These are phyloP conservation scores for Eucalyptus melliodora DNA, from an alignment of 345 rosid species.

Conservation along the genomic window DNA sequence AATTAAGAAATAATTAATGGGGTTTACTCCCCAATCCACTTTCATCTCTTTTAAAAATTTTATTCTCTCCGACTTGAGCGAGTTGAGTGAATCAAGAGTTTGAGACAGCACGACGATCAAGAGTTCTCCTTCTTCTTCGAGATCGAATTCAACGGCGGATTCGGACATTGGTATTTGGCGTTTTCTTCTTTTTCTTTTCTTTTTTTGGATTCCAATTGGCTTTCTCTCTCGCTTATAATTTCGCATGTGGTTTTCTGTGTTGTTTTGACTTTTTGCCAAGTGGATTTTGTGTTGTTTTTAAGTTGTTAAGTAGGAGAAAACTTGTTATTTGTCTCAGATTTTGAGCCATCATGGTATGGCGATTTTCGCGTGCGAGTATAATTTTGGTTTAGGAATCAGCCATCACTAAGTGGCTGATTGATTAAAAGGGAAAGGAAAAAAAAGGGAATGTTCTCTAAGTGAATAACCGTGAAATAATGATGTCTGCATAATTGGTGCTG, in stretches of 20 bases:
- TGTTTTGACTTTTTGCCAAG: too few species aligned
- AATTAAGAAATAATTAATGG: too few species aligned
- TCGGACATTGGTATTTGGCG: too few species aligned
- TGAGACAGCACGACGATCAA: slow-evolving; percentile 34
- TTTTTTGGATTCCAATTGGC: too few species aligned
- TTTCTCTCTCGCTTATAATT: too few species aligned
- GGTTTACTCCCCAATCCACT: background rate
- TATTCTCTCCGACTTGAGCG: too few species aligned
- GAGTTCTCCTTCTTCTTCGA: slow-evolving; percentile 2
- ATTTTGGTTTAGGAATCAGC: background rate
- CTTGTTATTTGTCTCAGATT: background rate
- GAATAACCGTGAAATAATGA: background rate
- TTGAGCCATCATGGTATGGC: background rate
- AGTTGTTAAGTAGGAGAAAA: background rate
- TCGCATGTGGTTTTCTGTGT: too few species aligned
- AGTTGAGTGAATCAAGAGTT: too few species aligned
- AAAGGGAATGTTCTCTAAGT: background rate
- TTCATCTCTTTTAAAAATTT: too few species aligned
- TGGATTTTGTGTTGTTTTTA: too few species aligned
- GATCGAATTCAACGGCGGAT: slow-evolving; percentile 46
- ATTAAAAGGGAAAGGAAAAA: background rate
- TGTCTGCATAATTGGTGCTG: background rate
- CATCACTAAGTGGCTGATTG: background rate
- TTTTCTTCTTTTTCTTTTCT: too few species aligned
- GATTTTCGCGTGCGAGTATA: background rate